These are phyloP conservation scores for Calonectria hongkongensis DNA, from an alignment of 2,329 filamentous ascomycete species.

Conservation along the genomic window DNA sequence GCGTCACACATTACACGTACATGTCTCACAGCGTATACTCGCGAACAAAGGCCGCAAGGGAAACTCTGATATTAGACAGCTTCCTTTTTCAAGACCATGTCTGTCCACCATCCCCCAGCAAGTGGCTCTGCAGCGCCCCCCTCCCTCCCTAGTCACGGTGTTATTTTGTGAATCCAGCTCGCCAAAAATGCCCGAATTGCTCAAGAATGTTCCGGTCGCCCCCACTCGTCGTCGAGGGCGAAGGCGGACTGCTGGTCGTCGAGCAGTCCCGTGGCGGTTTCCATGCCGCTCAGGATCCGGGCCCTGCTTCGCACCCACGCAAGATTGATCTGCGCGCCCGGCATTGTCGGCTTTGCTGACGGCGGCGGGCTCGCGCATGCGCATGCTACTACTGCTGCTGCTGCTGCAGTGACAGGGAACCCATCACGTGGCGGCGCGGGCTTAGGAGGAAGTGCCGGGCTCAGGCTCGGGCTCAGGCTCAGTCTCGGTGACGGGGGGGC, in stretches of 20 bases:
- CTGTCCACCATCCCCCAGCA: neutral
- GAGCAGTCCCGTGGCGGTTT: neutral
- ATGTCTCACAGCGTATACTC: too few species aligned
- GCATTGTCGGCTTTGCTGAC: constrained; percentile 11
- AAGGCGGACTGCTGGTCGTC: neutral
- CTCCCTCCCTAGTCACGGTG: neutral
- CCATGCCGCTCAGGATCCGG: constrained; percentile 18
- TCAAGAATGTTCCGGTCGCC: constrained; percentile 24
- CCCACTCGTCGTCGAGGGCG: constrained; percentile 30
- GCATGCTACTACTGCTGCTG: neutral
- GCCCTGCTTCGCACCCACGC: constrained; percentile 10
- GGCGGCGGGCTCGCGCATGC: neutral
- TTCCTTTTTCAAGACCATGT: constrained; percentile 18
- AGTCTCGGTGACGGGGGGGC: constrained; percentile 21
- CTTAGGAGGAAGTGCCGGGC: neutral
- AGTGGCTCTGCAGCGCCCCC: neutral
- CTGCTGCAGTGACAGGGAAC: neutral
- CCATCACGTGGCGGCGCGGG: neutral
- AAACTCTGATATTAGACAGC: constrained; percentile 17
- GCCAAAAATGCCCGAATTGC: constrained; percentile 20
- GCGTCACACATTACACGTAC: neutral
- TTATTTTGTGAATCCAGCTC: constrained; percentile 15
- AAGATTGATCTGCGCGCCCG: constrained; percentile 1
- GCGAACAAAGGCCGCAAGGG: too few species aligned
- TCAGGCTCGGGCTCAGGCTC: neutral